A percentile compares a stretch with the other conserved stretches of the same genome.
Conservation (phyloP, 1,284 basidiomycete species). For the Erythrobasidium hasegawianum region DNA sequence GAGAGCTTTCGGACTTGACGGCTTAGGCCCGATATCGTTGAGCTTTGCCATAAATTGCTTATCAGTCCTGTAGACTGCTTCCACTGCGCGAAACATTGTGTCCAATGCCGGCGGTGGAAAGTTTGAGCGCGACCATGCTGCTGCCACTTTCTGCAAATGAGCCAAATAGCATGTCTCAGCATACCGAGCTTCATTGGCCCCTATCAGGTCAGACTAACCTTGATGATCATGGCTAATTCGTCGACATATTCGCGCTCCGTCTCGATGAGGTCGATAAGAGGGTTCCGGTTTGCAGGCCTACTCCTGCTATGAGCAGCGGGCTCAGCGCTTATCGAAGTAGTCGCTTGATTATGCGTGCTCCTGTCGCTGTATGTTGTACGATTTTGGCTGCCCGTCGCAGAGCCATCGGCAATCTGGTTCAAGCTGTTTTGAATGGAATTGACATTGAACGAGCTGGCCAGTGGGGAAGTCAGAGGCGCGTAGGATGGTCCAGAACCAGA, state of each 20-base stretch:
- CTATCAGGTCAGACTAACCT: slow-evolving; percentile 58
- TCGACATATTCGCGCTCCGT: slow-evolving; percentile 93
- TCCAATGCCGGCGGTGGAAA: slow-evolving; percentile 90
- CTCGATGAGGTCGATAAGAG: slow-evolving; percentile 85
- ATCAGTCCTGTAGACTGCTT: slow-evolving; percentile 87
- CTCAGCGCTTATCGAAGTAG: neutral
- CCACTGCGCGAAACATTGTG: slow-evolving; percentile 87
- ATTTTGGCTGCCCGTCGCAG: neutral
- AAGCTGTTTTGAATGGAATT: neutral
- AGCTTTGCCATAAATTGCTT: slow-evolving; percentile 73
- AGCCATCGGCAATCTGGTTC: neutral
- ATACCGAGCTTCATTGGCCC: neutral
- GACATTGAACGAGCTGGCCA: neutral
- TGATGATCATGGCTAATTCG: slow-evolving; percentile 80
- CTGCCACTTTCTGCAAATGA: slow-evolving; percentile 76
- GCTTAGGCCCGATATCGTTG: slow-evolving; percentile 88
- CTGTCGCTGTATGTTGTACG: neutral
- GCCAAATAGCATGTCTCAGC: neutral
- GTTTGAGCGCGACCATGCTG: slow-evolving; percentile 91
- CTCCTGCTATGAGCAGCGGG: neutral
- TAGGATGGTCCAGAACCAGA: no score
- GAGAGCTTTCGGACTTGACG: slow-evolving; percentile 87
- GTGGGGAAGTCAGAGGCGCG: no score
- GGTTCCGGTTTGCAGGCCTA: slow-evolving; percentile 57
- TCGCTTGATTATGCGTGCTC: neutral